These are phyloP conservation scores for Phaeosphaeria sp. DNA, from an alignment of 2,329 filamentous ascomycete genomes.

Conservation along the genomic window DNA sequence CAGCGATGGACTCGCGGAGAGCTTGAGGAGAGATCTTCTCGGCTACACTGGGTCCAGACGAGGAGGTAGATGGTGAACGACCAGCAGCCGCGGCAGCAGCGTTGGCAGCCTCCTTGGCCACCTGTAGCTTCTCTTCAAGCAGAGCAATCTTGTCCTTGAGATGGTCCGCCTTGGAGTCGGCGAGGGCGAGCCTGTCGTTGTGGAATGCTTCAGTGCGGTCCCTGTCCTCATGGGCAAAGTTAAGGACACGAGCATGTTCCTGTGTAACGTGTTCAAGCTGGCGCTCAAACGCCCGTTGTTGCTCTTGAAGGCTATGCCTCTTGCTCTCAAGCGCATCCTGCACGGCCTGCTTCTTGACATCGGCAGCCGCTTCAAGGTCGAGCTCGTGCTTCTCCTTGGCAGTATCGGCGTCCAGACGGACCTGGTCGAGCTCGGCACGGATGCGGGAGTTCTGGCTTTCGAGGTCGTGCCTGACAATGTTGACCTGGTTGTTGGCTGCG, in stretches of 20 bases:
- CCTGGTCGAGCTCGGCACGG: conserved; percentile 77
- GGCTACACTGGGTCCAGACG: conserved; percentile 56
- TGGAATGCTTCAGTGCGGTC: conserved; percentile 81
- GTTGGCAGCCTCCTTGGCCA: conserved; percentile 84
- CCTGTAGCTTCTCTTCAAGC: conserved; percentile 88
- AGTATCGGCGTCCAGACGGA: conserved; percentile 80
- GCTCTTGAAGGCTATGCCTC: conserved; percentile 63
- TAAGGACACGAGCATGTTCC: conserved; percentile 70
- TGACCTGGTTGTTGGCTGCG: conserved; percentile 82
- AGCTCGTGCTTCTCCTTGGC: conserved; percentile 82
- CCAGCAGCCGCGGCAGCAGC: conserved; percentile 77
- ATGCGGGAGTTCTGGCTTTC: conserved; percentile 79
- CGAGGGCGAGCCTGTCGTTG: conserved; percentile 79
- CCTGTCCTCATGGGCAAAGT: conserved; percentile 79
- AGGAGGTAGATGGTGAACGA: conserved; percentile 55
- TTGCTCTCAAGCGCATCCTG: conserved; percentile 61
- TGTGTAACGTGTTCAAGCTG: conserved; percentile 53
- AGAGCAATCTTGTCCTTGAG: conserved; percentile 84
- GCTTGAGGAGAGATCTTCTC: conserved; percentile 95
- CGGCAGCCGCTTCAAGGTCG: conserved; percentile 80
- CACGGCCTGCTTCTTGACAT: conserved; percentile 68
- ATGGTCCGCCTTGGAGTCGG: conserved; percentile 83
- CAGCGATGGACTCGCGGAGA: conserved; percentile 92
- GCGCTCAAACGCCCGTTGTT: conserved; percentile 50
- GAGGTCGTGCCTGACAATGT: conserved; percentile 79